Evolutionary conservation across 2,329 filamentous ascomycete genomes (phyloP), one percentile per base, ranked within the genome.

Genomic region (Basipetospora chlamydospora): DNA sequence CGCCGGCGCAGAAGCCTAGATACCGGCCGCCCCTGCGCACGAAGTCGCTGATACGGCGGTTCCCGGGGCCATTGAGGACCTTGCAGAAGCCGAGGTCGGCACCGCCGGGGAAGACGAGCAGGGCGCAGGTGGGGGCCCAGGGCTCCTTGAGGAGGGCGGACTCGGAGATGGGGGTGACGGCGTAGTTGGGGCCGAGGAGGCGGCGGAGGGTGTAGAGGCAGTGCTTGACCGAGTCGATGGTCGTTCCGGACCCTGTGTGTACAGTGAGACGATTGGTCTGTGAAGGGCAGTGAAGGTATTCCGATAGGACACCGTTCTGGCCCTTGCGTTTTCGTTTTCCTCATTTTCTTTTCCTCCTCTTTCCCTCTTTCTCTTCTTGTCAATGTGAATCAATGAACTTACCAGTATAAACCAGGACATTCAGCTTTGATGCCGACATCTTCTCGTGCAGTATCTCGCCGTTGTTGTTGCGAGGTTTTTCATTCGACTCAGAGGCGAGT

Each of bases 381-480:
- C n/a, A n/a, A n/a, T n/a, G n/a, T n/a, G n/a, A n/a, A n/a, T n/a
- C n/a, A n/a, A n/a, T n/a, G n/a, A n/a, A 48, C 55, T 51, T 64
- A 87, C 84, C 86, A 47, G 85, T 81, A 52, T 96, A 96, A 36
- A 98, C 84, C 45, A 96, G 70, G 39, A 98, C 79, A 54, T 98
- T 96, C 61, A 95, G 70, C 52, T 75, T 79, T 51, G 73, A 74
- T 20, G 67, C 60, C 7, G 73, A 63, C 76, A 88, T 84, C 45
- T 38, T 37, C n/a, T n/a, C n/a, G n/a, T n/a, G n/a, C n/a, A n/a
- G n/a, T n/a, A n/a, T n/a, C n/a, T n/a, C n/a, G n/a, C n/a, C n/a
- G n/a, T n/a, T n/a, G n/a, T n/a, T n/a, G n/a, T n/a, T n/a, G n/a
- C n/a, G n/a, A n/a, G n/a, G n/a, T n/a, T n/a, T n/a, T n/a, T 2